These are phyloP conservation scores for Neurospora intermedia DNA, from an alignment of 495 filamentous ascomycete species.

Conservation along the genomic window DNA sequence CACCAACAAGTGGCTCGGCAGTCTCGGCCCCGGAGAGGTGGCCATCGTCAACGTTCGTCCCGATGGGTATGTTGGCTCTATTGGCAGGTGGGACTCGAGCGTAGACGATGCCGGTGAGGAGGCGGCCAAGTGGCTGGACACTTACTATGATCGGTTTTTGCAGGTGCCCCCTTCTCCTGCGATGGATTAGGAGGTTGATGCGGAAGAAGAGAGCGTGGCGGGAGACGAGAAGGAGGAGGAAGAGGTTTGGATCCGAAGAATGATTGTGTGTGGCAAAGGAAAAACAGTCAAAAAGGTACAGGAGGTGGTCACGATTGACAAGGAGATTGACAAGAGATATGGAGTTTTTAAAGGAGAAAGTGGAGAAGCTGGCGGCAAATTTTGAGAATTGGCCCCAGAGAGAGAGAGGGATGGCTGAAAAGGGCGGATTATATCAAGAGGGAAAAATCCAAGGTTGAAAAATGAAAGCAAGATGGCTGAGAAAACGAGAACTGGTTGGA, in stretches of 20 bases:
- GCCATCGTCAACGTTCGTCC: conserved; percentile 53
- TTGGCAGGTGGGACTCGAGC: conserved; percentile 40
- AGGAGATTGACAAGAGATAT: background rate
- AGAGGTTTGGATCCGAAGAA: background rate
- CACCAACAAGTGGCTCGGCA: conserved; percentile 54
- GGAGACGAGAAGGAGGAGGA: background rate
- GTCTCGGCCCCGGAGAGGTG: conserved; percentile 37
- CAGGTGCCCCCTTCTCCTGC: conserved; percentile 19
- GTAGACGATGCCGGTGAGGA: conserved; percentile 32
- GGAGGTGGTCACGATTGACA: background rate
- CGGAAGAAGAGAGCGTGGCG: background rate
- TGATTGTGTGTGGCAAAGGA: background rate
- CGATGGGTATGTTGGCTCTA: conserved; percentile 55
- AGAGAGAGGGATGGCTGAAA: background rate
- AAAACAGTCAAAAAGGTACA: background rate
- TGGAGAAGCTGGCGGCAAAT: background rate
- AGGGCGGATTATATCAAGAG: background rate
- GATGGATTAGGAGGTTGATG: background rate
- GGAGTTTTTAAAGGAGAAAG: background rate
- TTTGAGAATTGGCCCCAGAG: background rate
- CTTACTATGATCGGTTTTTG: conserved; percentile 48
- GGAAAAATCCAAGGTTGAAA: background rate
- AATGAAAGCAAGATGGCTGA: background rate
- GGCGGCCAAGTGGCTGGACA: conserved; percentile 45
- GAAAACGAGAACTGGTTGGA: background rate